phyloP scores from a whole-genome alignment of 202 grass and related monocot species.

The Carex arenaria region DNA sequence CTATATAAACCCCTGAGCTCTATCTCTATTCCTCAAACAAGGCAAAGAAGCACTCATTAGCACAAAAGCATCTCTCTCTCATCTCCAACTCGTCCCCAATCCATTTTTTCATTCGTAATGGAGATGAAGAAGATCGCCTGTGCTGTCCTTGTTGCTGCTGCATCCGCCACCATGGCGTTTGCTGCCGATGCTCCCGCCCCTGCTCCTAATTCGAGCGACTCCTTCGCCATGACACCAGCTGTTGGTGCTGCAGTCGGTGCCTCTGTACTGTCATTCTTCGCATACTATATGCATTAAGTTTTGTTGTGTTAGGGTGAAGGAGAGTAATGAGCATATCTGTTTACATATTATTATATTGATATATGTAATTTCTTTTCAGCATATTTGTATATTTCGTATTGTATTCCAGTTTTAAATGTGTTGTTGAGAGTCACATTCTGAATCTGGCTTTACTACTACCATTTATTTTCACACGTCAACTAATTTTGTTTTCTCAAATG shows the following conservation, averaged over 20 bases:
- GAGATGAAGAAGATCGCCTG: slow-evolving; percentile 51
- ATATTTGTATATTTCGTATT: slow-evolving; percentile 8
- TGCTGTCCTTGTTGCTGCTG: slow-evolving; percentile 28
- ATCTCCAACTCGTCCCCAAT: neutral
- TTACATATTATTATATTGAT: neutral
- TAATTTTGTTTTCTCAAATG: neutral
- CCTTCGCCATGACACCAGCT: slow-evolving; percentile 22
- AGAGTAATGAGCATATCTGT: slow-evolving; percentile 9
- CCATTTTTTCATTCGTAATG: slow-evolving; percentile 9
- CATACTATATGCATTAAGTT: slow-evolving; percentile 31
- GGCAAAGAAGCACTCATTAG: neutral
- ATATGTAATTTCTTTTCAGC: slow-evolving; percentile 17
- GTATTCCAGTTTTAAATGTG: neutral
- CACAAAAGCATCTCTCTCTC: slow-evolving; percentile 20
- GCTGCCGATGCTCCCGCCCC: slow-evolving; percentile 36
- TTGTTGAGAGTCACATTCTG: slow-evolving; percentile 5
- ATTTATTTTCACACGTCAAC: neutral
- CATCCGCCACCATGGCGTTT: slow-evolving; percentile 25
- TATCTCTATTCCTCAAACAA: slow-evolving; percentile 26
- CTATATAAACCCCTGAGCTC: slow-evolving; percentile 16
- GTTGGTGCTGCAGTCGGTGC: slow-evolving; percentile 24
- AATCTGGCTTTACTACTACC: neutral
- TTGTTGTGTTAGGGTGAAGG: neutral
- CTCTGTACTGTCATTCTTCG: slow-evolving; percentile 30
- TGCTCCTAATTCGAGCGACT: neutral